Conservation (phyloP, 345 rosid species). For the Psidium friedrichsthalianum region DNA sequence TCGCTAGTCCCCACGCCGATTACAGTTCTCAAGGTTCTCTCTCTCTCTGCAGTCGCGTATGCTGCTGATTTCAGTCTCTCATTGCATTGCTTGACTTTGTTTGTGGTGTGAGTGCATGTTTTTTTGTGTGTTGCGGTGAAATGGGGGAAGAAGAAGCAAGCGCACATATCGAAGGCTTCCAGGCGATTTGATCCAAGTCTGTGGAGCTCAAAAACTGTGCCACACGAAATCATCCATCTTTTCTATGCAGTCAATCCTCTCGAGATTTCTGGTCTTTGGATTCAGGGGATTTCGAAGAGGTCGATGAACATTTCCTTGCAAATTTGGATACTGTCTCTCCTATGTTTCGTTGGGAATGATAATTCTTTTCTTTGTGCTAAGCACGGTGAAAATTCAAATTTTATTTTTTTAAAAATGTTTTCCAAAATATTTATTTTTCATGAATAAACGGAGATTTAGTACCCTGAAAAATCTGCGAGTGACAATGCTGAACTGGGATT, state of each 20-base stretch:
- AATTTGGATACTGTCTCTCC: background rate
- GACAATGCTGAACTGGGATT: background rate
- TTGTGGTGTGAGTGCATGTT: background rate
- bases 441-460: too few species aligned
- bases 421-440: too few species aligned
- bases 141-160: background rate
- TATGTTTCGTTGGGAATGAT: background rate
- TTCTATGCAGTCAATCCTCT: background rate
- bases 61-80: background rate
- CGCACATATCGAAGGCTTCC: slow-evolving; percentile 92
- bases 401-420: too few species aligned
- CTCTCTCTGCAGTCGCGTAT: background rate
- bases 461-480: background rate
- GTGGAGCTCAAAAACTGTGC: slow-evolving; percentile 83
- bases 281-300: slow-evolving; percentile 16
- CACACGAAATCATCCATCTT: slow-evolving; percentile 23
- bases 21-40: background rate
- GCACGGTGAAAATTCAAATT: too few species aligned
- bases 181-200: slow-evolving; percentile 23
- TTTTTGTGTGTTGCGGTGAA: background rate
- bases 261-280: slow-evolving; percentile 6
- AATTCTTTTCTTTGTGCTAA: too few species aligned
- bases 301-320: slow-evolving; percentile 11
- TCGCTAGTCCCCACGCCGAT: background rate
- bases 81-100: background rate